Base-by-base conservation (phyloP, 805 yeast genomes). In the Candida ovalis region DNA sequence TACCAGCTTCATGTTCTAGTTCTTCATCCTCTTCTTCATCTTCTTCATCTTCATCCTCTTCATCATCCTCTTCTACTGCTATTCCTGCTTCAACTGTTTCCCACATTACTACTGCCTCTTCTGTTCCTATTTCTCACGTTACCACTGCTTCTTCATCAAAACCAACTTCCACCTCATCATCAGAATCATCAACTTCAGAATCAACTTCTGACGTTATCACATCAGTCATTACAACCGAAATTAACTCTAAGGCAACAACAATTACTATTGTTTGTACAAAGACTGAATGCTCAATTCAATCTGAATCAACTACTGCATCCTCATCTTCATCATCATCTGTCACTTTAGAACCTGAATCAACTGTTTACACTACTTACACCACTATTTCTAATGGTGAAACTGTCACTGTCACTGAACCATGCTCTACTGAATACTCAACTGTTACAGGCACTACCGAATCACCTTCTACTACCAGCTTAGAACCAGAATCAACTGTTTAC, bases 341-440 rank as follows among this genome's bases (percentile, higher is more conserved):
- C n/a, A 22, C 51, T 17, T 15, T 43, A 27, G n/a, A 44, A 5
- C 9, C 47, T 17, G 8, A 32, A 21, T 32, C 33, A 32, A 21
- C 28, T 32, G 15, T 4, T 6, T 17, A 43, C 37, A 43, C 47
- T 17, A 40, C 45, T 2, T 40, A 37, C 22, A 46, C 55, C 13
- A 44, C 55, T n/a, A 53, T 43, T 17, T 15, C 40, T 15, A 43
- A 45, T 22, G 53, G 46, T 32, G 38, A 28, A 17, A 51, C 54
- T 4, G 35, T 23, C 3, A 46, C 50, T 10, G 39, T 42, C 18
- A 42, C 42, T 13, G 28, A 24, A 13, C 45, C 42, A 37, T 44
- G 48, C 15, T 32, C 44, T 50, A 39, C 49, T 46, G 40, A 23
- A 42, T 5, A 27, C 47, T 30, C 35, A 9, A 30, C 17, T 25